These are phyloP conservation scores for Termitomyces sp. DNA, from an alignment of 768 basidiomycete genomes.

Conservation along the genomic window DNA sequence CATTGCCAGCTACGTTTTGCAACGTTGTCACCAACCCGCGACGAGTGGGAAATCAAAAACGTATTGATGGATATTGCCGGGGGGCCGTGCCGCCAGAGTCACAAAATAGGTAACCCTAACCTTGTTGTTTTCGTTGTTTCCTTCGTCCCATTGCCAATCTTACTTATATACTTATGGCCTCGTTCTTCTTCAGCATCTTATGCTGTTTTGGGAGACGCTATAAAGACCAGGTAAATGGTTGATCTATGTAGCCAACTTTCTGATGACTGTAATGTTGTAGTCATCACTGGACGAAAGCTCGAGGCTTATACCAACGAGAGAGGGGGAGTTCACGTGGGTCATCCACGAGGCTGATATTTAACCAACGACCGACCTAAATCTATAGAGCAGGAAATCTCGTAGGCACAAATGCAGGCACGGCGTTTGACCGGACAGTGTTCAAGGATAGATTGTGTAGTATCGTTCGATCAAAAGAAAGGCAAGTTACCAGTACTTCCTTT, in stretches of 20 bases:
- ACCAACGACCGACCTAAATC: neutral
- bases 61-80: too few relatives aligned
- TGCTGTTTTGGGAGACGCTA: slow-evolving; percentile 19
- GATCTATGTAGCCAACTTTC: neutral
- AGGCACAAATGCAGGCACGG: neutral
- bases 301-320: slow-evolving; percentile 22
- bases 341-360: neutral
- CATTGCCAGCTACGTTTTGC: neutral
- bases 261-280: slow-evolving; percentile 3
- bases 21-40: too few relatives aligned
- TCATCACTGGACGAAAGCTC: slow-evolving; percentile 17
- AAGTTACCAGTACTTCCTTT: slow-evolving; percentile 8
- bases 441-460: slow-evolving; percentile 47
- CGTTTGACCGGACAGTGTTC: slow-evolving; percentile 40
- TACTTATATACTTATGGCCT: slow-evolving; percentile 8
- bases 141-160: neutral
- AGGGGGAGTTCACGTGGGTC: slow-evolving; percentile 7
- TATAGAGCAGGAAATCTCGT: slow-evolving; percentile 3
- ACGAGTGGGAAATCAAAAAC: too few relatives aligned
- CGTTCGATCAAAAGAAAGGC: slow-evolving; percentile 57
- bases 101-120: slow-evolving; percentile 13
- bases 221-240: slow-evolving; percentile 8
- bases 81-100: neutral
- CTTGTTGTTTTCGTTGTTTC: neutral
- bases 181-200: slow-evolving; percentile 13